Evolutionary conservation across 2,329 filamentous ascomycete genomes (phyloP).

Genomic region (Colletotrichum trifolii): DNA sequence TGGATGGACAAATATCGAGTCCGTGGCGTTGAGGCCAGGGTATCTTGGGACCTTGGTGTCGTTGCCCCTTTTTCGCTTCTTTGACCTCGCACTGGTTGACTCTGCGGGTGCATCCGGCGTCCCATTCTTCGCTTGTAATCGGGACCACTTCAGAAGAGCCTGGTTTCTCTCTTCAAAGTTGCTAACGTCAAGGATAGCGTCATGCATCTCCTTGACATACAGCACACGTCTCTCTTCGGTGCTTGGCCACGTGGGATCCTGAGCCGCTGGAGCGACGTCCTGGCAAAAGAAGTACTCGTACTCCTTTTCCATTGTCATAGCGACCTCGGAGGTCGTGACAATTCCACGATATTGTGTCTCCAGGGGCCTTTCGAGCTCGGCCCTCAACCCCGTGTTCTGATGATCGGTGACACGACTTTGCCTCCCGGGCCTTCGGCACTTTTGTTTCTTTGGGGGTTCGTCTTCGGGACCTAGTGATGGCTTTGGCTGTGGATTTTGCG

Average conservation of each 20-base stretch:
- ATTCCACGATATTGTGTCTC: not conserved
- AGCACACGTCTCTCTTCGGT: not conserved
- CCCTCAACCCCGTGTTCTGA: not conserved
- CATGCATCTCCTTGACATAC: constrained; percentile 5
- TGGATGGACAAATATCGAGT: not conserved
- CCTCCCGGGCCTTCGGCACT: not conserved
- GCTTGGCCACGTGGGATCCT: not conserved
- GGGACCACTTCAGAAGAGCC: not conserved
- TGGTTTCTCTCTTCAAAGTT: constrained; percentile 1
- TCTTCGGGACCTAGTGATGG: not conserved
- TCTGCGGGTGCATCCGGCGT: not conserved
- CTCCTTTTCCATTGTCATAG: not conserved
- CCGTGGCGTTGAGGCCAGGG: not conserved
- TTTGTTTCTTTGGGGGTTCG: not conserved
- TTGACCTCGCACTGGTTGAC: not conserved
- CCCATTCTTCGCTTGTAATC: not conserved
- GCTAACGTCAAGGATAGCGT: not conserved
- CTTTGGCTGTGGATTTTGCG: not conserved
- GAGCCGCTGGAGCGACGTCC: not conserved
- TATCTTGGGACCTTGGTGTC: not conserved
- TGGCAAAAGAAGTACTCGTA: not conserved
- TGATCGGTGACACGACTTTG: not conserved
- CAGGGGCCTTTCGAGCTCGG: not conserved
- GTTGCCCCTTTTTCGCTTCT: not conserved
- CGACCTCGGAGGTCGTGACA: not conserved